Percentiles rank a stretch among this genome's conserved stretches.
Evolutionary conservation across 768 basidiomycete species (phyloP).

Genomic region (Trametes cinnabarina): DNA sequence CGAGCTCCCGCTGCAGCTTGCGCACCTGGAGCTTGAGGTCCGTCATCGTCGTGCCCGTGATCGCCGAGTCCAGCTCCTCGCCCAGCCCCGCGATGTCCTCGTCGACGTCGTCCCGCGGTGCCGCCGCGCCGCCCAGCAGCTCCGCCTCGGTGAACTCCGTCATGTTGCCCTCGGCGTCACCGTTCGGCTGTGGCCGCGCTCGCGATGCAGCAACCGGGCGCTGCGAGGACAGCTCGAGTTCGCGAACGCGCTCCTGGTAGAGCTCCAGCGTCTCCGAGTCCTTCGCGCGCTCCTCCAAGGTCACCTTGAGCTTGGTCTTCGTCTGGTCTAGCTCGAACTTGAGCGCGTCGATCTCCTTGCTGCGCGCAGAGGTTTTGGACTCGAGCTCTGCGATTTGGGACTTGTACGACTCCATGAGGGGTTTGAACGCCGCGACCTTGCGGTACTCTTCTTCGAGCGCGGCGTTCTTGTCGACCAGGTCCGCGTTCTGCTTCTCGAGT

Average conservation of each 20-base stretch:
- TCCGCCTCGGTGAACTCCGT: slow-evolving; percentile 46
- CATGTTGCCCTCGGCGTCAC: slow-evolving; percentile 15
- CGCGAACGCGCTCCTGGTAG: slow-evolving; percentile 87
- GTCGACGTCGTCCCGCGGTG: slow-evolving; percentile 35
- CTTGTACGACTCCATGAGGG: slow-evolving; percentile 91
- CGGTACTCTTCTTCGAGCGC: slow-evolving; percentile 90
- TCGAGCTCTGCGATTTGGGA: slow-evolving; percentile 82
- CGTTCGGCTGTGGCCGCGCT: slow-evolving; percentile 9
- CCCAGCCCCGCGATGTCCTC: slow-evolving; percentile 65
- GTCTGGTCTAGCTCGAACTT: slow-evolving; percentile 77
- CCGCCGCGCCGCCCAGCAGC: slow-evolving; percentile 34
- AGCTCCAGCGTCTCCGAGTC: slow-evolving; percentile 85
- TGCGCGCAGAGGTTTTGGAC: slow-evolving; percentile 58
- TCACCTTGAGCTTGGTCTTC: slow-evolving; percentile 64
- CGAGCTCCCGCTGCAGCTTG: slow-evolving; percentile 78
- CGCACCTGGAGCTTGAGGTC: slow-evolving; percentile 87
- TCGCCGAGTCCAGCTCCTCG: slow-evolving; percentile 84
- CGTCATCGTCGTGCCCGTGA: slow-evolving; percentile 83
- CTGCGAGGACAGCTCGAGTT: slow-evolving; percentile 73
- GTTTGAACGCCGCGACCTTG: slow-evolving; percentile 82
- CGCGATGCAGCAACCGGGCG: slow-evolving; percentile 40
- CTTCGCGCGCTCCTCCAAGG: slow-evolving; percentile 65
- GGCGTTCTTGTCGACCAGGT: slow-evolving; percentile 87
- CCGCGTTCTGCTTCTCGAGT: slow-evolving; percentile 90
- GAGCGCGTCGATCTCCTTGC: slow-evolving; percentile 69